A percentile compares a stretch with the other conserved stretches of the same genome.
Conservation (phyloP, 371 early-diverging fungal species). For the Rhizopus delemar region DNA sequence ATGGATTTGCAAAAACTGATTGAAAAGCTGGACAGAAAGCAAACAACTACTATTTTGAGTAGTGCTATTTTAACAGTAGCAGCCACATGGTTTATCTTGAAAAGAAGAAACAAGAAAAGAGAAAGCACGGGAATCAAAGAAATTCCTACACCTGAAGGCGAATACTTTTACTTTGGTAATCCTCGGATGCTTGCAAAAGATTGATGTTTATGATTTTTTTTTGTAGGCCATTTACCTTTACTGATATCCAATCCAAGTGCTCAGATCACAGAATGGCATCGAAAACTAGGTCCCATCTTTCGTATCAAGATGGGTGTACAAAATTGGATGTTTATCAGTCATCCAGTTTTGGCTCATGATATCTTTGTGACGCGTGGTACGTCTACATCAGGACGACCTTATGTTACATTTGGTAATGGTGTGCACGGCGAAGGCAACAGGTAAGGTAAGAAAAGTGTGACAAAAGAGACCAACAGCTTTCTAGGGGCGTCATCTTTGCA, state of each 20-base stretch:
- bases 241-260: conserved; percentile 10
- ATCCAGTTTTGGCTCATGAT: conserved; percentile 22
- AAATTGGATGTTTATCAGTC: conserved; percentile 24
- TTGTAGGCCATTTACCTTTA: conserved; percentile 14
- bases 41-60: background rate
- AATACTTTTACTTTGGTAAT: conserved; percentile 19
- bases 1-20: background rate
- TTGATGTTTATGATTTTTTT: background rate
- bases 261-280: conserved; percentile 25
- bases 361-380: conserved; percentile 15
- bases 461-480: background rate
- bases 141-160: conserved; percentile 21
- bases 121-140: background rate
- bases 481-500: conserved; percentile 11
- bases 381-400: conserved; percentile 15
- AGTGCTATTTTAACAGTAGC: background rate
- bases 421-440: conserved; percentile 10
- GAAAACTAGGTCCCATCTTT: conserved; percentile 22
- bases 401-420: conserved; percentile 11
- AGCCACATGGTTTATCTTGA: background rate
- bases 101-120: background rate
- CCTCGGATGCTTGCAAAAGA: background rate
- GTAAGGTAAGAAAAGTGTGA: conserved; percentile 7
- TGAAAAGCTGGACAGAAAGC: background rate
- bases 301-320: conserved; percentile 23